These are phyloP conservation scores for Mycena crocata DNA, from an alignment of 768 basidiomycete species.

Conservation along the genomic window DNA sequence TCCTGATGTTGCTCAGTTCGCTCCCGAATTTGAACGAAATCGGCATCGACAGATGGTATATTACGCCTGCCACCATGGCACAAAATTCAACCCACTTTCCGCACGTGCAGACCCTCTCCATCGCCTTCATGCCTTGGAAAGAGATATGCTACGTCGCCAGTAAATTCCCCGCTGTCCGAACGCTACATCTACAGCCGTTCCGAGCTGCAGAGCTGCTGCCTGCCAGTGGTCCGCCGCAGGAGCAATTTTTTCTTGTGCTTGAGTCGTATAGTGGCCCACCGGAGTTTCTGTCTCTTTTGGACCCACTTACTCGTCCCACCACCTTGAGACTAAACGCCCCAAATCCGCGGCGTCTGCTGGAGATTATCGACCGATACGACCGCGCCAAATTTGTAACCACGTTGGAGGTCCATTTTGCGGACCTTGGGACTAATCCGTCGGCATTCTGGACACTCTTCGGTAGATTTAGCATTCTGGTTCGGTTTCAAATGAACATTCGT, in stretches of 20 bases:
- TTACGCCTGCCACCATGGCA: no score
- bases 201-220: no score
- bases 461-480: neutral
- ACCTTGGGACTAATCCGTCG: neutral
- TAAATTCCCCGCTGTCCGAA: no score
- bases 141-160: no score
- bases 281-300: neutral
- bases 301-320: neutral
- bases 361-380: neutral
- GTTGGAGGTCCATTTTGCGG: neutral
- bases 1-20: no score
- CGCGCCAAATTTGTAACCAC: neutral
- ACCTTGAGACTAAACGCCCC: neutral
- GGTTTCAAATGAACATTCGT: neutral
- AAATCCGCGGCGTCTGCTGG: neutral
- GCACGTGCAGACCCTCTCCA: no score
- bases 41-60: no score
- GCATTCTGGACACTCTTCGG: neutral
- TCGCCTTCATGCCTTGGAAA: no score
- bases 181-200: no score
- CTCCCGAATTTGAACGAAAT: no score
- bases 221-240: neutral
- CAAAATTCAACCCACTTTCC: no score
- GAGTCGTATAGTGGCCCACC: neutral
- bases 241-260: neutral